phyloP scores from a whole-genome alignment of 805 yeast species.

The Ogataea neopini region DNA sequence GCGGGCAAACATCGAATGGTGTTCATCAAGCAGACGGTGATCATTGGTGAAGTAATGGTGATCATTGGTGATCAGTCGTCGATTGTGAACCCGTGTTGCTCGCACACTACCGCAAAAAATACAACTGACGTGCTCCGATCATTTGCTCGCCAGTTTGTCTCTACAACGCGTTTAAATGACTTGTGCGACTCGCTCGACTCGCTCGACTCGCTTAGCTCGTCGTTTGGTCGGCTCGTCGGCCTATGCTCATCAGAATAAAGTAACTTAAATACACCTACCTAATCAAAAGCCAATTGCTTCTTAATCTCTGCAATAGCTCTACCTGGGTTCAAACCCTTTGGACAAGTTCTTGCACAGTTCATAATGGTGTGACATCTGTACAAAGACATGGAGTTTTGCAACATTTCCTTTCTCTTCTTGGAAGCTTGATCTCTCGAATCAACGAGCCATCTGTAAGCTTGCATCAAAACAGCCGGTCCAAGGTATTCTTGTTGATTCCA shows the following conservation, averaged over 20 bases:
- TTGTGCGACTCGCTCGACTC: too few species aligned
- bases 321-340: constrained; percentile 98
- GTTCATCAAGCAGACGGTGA: too few species aligned
- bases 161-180: too few species aligned
- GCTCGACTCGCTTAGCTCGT: too few species aligned
- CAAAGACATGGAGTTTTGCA: constrained; percentile 95
- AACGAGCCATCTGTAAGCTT: constrained; percentile 98
- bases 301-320: constrained; percentile 95
- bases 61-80: too few species aligned
- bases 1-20: too few species aligned
- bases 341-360: constrained; percentile 98
- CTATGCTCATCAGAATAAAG: background rate
- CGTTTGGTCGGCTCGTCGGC: too few species aligned
- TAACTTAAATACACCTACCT: constrained; percentile 19
- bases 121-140: too few species aligned
- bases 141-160: too few species aligned
- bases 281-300: constrained; percentile 84
- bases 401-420: constrained; percentile 75
- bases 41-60: too few species aligned
- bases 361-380: constrained; percentile 99
- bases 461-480: constrained; percentile 99
- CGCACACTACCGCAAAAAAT: too few species aligned
- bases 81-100: too few species aligned
- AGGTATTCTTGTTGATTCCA: constrained; percentile 99
- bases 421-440: constrained; percentile 96